These are phyloP conservation scores for Ajuga reptans DNA, from an alignment of 305 asterid species.

Conservation along the genomic window DNA sequence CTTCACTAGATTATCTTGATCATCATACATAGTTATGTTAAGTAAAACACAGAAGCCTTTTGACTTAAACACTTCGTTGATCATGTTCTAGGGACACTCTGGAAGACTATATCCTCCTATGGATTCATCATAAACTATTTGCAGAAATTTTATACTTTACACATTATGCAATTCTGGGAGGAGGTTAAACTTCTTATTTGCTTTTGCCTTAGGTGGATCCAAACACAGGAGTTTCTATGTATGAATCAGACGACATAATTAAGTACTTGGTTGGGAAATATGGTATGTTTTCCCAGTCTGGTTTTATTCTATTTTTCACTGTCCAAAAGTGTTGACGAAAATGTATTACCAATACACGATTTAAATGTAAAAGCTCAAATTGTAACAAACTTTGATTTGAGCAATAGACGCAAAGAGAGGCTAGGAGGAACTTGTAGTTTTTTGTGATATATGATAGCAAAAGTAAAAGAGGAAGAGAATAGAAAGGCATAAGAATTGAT, in stretches of 20 bases:
- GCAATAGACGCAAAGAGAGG: neutral
- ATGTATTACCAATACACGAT: neutral
- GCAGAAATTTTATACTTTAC: neutral
- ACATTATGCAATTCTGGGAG: neutral
- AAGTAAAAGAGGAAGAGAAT: neutral
- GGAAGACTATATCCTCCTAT: neutral
- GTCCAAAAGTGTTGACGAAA: neutral
- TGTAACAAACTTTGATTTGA: neutral
- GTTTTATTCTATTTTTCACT: neutral
- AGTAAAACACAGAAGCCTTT: neutral
- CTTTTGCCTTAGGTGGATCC: conserved; percentile 73
- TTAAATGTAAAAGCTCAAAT: neutral
- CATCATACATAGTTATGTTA: neutral
- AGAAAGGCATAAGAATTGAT: neutral
- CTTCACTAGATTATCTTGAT: neutral
- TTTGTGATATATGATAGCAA: neutral
- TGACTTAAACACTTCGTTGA: neutral
- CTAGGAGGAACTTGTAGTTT: neutral
- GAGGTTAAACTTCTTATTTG: conserved; percentile 19
- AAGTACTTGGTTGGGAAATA: conserved; percentile 75
- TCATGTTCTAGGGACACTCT: neutral
- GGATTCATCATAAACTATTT: neutral
- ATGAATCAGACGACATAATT: conserved; percentile 85
- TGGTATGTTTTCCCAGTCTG: conserved; percentile 40
- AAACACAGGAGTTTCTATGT: conserved; percentile 83